phyloP scores from a whole-genome alignment of 495 filamentous ascomycete genomes.

The Talaromyces stipitatus region DNA sequence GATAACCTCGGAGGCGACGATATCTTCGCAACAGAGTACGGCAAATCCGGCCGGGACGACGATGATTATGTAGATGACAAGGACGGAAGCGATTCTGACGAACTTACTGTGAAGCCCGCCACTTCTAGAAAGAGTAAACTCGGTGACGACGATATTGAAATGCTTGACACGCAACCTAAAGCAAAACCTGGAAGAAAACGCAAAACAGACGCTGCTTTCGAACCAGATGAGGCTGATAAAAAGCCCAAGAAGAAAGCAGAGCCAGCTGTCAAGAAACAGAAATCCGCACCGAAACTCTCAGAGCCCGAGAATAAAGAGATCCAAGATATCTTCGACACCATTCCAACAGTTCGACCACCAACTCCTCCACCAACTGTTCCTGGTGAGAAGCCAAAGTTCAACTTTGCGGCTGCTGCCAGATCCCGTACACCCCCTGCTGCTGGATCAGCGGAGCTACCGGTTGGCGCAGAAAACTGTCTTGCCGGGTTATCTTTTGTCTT shows the following conservation, averaged over 20 bases:
- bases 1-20: slow-evolving; percentile 63
- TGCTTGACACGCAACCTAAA: slow-evolving; percentile 38
- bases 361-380: slow-evolving; percentile 63
- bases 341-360: slow-evolving; percentile 73
- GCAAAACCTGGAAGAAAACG: slow-evolving; percentile 43
- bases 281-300: slow-evolving; percentile 53
- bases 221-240: slow-evolving; percentile 34
- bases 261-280: slow-evolving; percentile 53
- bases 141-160: slow-evolving; percentile 41
- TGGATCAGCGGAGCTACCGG: slow-evolving; percentile 64
- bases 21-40: slow-evolving; percentile 59
- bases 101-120: slow-evolving; percentile 29
- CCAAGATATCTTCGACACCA: slow-evolving; percentile 78
- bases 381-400: slow-evolving; percentile 59
- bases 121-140: slow-evolving; percentile 39
- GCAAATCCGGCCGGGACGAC: slow-evolving; percentile 52
- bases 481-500: slow-evolving; percentile 96
- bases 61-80: slow-evolving; percentile 63
- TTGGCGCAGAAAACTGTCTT: slow-evolving; percentile 82
- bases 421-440: slow-evolving; percentile 51
- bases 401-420: slow-evolving; percentile 50
- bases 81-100: slow-evolving; percentile 41
- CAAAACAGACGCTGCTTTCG: slow-evolving; percentile 48
- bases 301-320: slow-evolving; percentile 55
- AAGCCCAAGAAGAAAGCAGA: slow-evolving; percentile 28